These are phyloP conservation scores for Westerdykella sp. DNA, from an alignment of 2,329 filamentous ascomycete species.

Conservation along the genomic window DNA sequence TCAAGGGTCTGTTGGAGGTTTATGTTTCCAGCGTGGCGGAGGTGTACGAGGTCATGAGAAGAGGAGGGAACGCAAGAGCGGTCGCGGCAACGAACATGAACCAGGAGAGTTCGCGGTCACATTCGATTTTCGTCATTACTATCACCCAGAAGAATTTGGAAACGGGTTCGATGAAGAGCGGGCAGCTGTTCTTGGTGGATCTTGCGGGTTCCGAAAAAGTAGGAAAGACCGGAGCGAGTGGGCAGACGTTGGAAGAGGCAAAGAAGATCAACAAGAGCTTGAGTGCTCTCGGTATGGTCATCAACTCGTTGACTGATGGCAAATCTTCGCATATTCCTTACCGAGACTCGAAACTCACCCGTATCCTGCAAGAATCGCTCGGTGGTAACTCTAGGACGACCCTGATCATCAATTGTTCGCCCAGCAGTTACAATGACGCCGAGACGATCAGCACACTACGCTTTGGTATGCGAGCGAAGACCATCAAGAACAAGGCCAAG, in stretches of 20 bases:
- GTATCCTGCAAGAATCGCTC: conserved; percentile 93
- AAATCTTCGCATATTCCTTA: conserved; percentile 96
- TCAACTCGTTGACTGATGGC: conserved; percentile 92
- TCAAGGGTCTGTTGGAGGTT: conserved; percentile 89
- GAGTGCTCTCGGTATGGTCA: conserved; percentile 97
- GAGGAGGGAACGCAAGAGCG: conserved; percentile 82
- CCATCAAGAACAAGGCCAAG: conserved; percentile 99
- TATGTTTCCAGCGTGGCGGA: conserved; percentile 94
- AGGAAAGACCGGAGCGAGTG: conserved; percentile 94
- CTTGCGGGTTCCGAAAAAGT: conserved; percentile 97
- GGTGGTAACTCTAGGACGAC: conserved; percentile 98
- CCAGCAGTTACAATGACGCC: conserved; percentile 93
- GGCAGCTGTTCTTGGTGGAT: conserved; percentile 95
- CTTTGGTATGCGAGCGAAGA: conserved; percentile 94
- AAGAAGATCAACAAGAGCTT: conserved; percentile 99
- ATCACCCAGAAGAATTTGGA: conserved; percentile 97
- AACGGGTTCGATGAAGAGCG: conserved; percentile 91
- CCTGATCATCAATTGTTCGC: conserved; percentile 98
- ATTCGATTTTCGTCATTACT: conserved; percentile 96
- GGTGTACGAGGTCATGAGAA: conserved; percentile 93
- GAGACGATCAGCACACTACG: conserved; percentile 89
- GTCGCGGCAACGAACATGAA: conserved; percentile 99
- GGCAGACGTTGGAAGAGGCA: conserved; percentile 93
- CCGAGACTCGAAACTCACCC: conserved; percentile 94
- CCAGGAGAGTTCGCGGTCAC: conserved; percentile 92